Evolutionary conservation across 306 rosid genomes (phyloP).

Genomic region (Cotoneaster glaucophyllus): DNA sequence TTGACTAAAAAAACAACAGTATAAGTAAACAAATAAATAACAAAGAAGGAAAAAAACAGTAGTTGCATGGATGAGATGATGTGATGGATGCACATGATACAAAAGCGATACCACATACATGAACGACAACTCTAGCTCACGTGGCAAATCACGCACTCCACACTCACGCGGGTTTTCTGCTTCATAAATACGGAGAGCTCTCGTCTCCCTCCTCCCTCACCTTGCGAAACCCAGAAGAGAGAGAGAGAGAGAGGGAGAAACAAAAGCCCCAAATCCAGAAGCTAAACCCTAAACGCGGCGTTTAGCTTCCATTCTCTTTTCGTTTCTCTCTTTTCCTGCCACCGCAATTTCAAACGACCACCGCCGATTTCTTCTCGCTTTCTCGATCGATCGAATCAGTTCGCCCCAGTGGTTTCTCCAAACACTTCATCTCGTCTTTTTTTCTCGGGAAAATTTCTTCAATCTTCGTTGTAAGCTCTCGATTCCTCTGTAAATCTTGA

Average conservation of each 20-base stretch:
- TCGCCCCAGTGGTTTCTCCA: neutral
- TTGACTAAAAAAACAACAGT: no score
- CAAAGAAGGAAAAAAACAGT: neutral
- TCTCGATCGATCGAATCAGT: neutral
- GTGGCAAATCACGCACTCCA: neutral
- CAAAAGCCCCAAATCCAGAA: conserved; percentile 15
- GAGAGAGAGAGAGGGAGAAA: conserved; percentile 3
- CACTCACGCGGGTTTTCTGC: neutral
- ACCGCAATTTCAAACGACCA: neutral
- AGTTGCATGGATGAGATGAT: neutral
- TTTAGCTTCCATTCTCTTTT: conserved; percentile 18
- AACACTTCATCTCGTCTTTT: neutral
- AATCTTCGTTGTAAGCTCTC: conserved; percentile 31
- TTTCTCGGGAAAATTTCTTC: neutral
- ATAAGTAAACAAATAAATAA: neutral
- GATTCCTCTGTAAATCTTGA: neutral
- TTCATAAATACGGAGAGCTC: neutral
- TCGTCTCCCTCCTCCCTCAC: neutral
- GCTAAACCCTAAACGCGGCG: conserved; percentile 43
- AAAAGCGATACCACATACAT: neutral
- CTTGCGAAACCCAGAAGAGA: neutral
- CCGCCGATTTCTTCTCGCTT: conserved; percentile 2
- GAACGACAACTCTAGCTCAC: neutral
- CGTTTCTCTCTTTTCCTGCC: conserved; percentile 26
- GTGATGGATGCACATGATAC: neutral